Evolutionary conservation across 495 filamentous ascomycete genomes (phyloP), one percentile per base, ranked within the genome.

Genomic region (Ramalina peruviana): DNA sequence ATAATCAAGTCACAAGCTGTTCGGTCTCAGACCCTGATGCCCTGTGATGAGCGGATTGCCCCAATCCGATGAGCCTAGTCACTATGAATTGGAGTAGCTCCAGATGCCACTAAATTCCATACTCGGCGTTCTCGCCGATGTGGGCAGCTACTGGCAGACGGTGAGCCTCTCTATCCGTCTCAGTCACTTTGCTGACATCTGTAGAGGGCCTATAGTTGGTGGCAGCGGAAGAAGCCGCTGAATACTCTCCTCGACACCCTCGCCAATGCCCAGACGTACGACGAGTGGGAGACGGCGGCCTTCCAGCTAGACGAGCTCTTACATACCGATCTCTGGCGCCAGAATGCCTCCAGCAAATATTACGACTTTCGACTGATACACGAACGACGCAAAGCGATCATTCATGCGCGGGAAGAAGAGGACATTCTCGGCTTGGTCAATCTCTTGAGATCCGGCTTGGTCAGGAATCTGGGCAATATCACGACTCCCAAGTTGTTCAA

Each of bases 401-500:
- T 82, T 52, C 74, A 72, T 37, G 83, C 86, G 1, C 81, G 83
- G n/a, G 81, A 88, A 53, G 72, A 79, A 17, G 79, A 81, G 49
- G 85, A 95, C 60, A 74, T 90, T 30, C 66, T 86, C 38, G 74
- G 75, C 15, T 68, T 96, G 3, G 78, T 85, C 23, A 86, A 86
- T 54, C 72, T 93, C 5, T 74, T 95, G 25, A 84, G 87, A 6
- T 87, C 83, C 6, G 88, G 90, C 6, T 75, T 95, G 5, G 84
- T 97, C 40, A 80, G 90, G 23, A 96, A 95, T 56, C 71, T 95
- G 9, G 89, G 87, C 33, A 92, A 95, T 57, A 95, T 97, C 50
- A 85, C 86, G 1, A 73, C 80, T 3, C 78, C 85, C n/a, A 82
- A 81, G 52, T 67, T 97, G 3, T 97, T 85, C 66, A 89, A 88